Evolutionary conservation across 352 stramenopile genomes (phyloP), one percentile per base, ranked within the genome.

Genomic region (Pythium pyrilobum): DNA sequence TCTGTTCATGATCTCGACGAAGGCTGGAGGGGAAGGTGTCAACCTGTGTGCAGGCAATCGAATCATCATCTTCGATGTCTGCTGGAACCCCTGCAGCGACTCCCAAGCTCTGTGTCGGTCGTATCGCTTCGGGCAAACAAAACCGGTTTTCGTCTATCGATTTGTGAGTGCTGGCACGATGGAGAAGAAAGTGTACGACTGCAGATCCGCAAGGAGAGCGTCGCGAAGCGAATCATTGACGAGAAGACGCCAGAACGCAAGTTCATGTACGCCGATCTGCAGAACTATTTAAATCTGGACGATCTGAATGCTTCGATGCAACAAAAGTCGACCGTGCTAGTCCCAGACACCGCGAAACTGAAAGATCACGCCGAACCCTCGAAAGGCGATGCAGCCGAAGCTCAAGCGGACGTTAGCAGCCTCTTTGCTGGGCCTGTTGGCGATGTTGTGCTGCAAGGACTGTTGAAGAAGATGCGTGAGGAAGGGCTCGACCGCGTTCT

Each of bases 121-220:
- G 29, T 91, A 97, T 51, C 87, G 90, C 23, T 95, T 96, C 45
- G 90, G 90, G 23, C 83, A 93, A 56, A 71, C 65, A 4, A 97
- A 96, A 62, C 77, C 77, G 18, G 89, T 97, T 18, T 85, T 95
- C 37, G 87, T 97, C 25, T 97, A 97, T 57, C 68, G 89, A n/a
- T 79, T 97, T 23, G 88, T 97, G 33, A 90, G 87, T 47, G 89
- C 85, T 16, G 89, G 87, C 16, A 97, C 91, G 15, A 95, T 97
- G 69, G 91, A 97, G 71, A 77, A 89, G 27, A 95, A 90, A 69
- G 95, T 96, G 51, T 95, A 94, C 64, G 77, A 92, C 56, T 94
- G 27, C 88, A 97, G 55, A 94, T 94, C 52, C 80, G 78, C 25
- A 97, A 97, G 62, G 84, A 95, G 53, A 83, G 79, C n/a, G 81